Base-by-base conservation (phyloP, 1,284 basidiomycete species). In the Papiliotrema nemorosa region DNA sequence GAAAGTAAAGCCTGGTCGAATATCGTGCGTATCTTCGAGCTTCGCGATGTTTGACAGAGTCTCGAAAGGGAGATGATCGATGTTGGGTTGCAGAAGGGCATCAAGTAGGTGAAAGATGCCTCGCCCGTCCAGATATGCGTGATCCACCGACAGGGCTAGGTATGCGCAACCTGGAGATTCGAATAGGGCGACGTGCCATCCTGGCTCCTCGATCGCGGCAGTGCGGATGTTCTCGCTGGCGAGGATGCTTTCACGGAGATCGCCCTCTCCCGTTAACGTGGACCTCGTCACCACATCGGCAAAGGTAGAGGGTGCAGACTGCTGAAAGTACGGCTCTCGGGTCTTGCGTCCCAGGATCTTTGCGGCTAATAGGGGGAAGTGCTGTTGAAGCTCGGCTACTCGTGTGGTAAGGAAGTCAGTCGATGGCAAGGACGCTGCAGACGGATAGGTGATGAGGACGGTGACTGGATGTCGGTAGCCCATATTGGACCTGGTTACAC, bases 361-460 rank as follows among this genome's bases (percentile, higher is more conserved):
- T 2, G 59, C 25, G 42, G 53, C 51, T 0, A 72, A 57, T 10
- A 62, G 54, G 0, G 69, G 67, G 47, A 66, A 63, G 16, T 60
- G 56, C 7, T 49, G 38, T 34, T 70, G 67, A 14, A 69, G 54
- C 33, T 57, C 53, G 1, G 39, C 35, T 9, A 67, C 55, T 0
- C 67, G 60, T 18, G 44, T 27, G n/a, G 50, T 27, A 3, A 70
- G 57, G 29, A 43, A 55, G 0, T 29, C 21, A 0, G 22, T 21
- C 1, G 60, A 41, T 2, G 65, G 65, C 1, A 64, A 27, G 37
- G 45, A 20, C 14, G 20, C 14, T 10, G 16, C 37, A 4, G 54
- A 31, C 3, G 62, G 55, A 34, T 65, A 67, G 6, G 58, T 46
- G 13, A 61, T 48, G 26, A 64, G 37, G 26, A 60, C 48, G 20